These are phyloP conservation scores for Fusarium torulosum DNA, from an alignment of 2,329 filamentous ascomycete species.

Conservation along the genomic window DNA sequence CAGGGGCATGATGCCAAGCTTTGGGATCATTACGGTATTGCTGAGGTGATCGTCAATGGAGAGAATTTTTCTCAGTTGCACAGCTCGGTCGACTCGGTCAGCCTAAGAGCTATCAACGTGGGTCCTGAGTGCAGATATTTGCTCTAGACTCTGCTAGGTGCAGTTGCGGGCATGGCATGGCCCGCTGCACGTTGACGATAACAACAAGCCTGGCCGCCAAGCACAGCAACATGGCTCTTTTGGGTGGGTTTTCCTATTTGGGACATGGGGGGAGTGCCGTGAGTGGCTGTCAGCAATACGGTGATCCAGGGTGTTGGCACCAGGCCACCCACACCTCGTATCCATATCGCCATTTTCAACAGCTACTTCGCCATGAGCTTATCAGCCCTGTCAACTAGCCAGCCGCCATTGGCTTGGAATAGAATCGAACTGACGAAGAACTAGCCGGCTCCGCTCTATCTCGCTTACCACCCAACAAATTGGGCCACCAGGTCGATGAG, in stretches of 20 bases:
- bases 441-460: slow-evolving; percentile 35
- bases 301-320: slow-evolving; percentile 39
- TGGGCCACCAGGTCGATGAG: slow-evolving; percentile 28
- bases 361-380: slow-evolving; percentile 45
- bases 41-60: slow-evolving; percentile 11
- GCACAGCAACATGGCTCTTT: slow-evolving; percentile 30
- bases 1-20: slow-evolving; percentile 25
- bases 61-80: slow-evolving; percentile 11
- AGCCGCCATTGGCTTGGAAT: slow-evolving; percentile 41
- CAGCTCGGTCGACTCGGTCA: slow-evolving; percentile 21
- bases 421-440: slow-evolving; percentile 37
- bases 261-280: slow-evolving; percentile 38
- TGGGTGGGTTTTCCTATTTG: slow-evolving; percentile 36
- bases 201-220: slow-evolving; percentile 22
- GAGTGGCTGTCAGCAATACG: slow-evolving; percentile 46
- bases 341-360: slow-evolving; percentile 46
- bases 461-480: slow-evolving; percentile 40
- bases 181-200: slow-evolving; percentile 32
- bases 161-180: slow-evolving; percentile 22
- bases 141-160: slow-evolving; percentile 34
- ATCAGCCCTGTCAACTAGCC: slow-evolving; percentile 44
- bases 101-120: slow-evolving; percentile 30
- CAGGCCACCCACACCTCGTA: slow-evolving; percentile 45
- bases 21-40: slow-evolving; percentile 2
- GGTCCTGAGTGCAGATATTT: slow-evolving; percentile 32